phyloP scores from a whole-genome alignment of 202 grass and related monocot species.

The Panicum virgatum region DNA sequence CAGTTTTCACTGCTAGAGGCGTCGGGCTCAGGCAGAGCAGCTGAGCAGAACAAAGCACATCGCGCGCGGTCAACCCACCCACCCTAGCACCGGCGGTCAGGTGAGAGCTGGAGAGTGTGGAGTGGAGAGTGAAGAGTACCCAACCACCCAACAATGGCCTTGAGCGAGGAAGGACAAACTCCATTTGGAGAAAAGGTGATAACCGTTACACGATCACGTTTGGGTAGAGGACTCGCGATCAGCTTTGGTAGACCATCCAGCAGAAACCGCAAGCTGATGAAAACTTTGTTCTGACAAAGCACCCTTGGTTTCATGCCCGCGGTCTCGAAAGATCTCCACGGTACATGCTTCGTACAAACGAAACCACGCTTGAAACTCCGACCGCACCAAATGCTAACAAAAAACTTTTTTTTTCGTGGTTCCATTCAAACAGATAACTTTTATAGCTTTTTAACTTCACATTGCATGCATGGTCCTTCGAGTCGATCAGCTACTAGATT shows the following conservation, averaged over 20 bases:
- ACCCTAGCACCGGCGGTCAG: too few species aligned
- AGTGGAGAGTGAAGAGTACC: background rate
- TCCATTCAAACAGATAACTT: too few species aligned
- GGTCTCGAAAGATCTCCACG: background rate
- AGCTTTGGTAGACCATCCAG: background rate
- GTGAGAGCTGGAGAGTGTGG: background rate
- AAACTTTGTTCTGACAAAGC: background rate
- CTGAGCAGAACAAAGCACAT: too few species aligned
- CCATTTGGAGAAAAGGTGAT: background rate
- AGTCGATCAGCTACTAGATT: too few species aligned
- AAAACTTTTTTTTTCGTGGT: too few species aligned
- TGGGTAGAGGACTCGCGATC: background rate
- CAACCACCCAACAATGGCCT: background rate
- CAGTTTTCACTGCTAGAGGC: too few species aligned
- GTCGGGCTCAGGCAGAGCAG: too few species aligned
- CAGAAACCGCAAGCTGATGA: background rate
- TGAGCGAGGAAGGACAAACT: background rate
- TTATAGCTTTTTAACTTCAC: too few species aligned
- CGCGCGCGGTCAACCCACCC: too few species aligned
- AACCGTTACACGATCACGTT: background rate
- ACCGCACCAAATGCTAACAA: too few species aligned
- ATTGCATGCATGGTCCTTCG: too few species aligned
- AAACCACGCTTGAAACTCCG: too few species aligned
- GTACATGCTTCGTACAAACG: background rate
- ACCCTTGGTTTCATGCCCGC: background rate